Evolutionary conservation across 208 protist genomes (phyloP), one percentile per base, ranked within the genome.

Genomic region (Trypanosoma platydactyli): DNA sequence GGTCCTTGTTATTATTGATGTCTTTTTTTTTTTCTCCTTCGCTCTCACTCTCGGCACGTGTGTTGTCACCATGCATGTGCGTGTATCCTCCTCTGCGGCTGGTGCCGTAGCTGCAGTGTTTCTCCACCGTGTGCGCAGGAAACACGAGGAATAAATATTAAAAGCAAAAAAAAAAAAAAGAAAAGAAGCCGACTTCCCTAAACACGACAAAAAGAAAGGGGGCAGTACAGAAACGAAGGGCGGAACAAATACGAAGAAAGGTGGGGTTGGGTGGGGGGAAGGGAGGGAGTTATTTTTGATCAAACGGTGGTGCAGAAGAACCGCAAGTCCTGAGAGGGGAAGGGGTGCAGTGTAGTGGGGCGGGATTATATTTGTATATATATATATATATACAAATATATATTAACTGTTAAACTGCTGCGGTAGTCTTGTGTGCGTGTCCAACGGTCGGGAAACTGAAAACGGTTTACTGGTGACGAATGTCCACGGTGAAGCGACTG

Each of bases 401-500:
- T 13, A 38, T 38, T 9, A 38, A 38, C 33, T 38, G 33, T 9
- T 38, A 38, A 3, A 38, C 33, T 38, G 33, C 33, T 38, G 33
- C 33, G 33, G 33, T 38, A 11, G 33, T 9, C 33, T 38, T 38
- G 33, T 38, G 33, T 38, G 33, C 9, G 33, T 38, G 33, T 38
- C 5, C 33, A 3, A 9, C 33, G 3, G 5, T 38, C 33, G 3
- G 33, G 33, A 3, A 9, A 38, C 3, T 38, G 9, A 3, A 38
- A 38, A 3, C 24, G 35, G 16, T 52, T 59, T 45, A 46, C 41
- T 66, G 45, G n/a, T 63, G 46, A 63, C 53, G 48, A 49, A 92
- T 94, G 88, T 91, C 88, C 0, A 94, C 85, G 12, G 65, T 77
- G 25, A 86, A 86, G 12, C 69, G 80, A 5, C 98, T 98, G 66